These are phyloP conservation scores for Zangia roseola DNA, from an alignment of 768 basidiomycete genomes.

Conservation along the genomic window DNA sequence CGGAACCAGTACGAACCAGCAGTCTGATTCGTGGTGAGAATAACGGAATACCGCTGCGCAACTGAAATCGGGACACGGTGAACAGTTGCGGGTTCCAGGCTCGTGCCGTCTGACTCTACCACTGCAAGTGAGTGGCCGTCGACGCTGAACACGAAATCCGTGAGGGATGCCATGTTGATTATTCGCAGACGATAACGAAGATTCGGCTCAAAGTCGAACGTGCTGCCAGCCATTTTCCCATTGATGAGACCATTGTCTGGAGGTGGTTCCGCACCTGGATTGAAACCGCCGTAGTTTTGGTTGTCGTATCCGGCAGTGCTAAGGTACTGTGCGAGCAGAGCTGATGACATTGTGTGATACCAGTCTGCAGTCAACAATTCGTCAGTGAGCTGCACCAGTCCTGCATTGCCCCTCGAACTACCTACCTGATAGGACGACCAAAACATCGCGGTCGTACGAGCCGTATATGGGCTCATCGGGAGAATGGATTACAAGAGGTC, in stretches of 20 bases:
- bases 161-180: slow-evolving; percentile 48
- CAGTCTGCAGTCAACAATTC: slow-evolving; percentile 23
- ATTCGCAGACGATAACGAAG: slow-evolving; percentile 46
- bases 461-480: slow-evolving; percentile 31
- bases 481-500: slow-evolving; percentile 47
- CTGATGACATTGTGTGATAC: slow-evolving; percentile 33
- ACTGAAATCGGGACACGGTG: slow-evolving; percentile 41
- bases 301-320: slow-evolving; percentile 24
- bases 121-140: slow-evolving; percentile 46
- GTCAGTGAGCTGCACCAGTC: not conserved
- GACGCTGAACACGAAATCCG: slow-evolving; percentile 43
- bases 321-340: slow-evolving; percentile 31
- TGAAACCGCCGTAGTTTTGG: slow-evolving; percentile 30
- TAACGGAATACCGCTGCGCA: slow-evolving; percentile 52
- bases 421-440: slow-evolving; percentile 36
- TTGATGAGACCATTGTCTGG: slow-evolving; percentile 39
- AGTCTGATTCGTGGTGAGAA: slow-evolving; percentile 42
- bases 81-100: slow-evolving; percentile 38
- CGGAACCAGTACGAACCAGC: slow-evolving; percentile 37
- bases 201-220: slow-evolving; percentile 35
- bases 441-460: slow-evolving; percentile 39
- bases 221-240: slow-evolving; percentile 24
- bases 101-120: slow-evolving; percentile 49
- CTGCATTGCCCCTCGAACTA: slow-evolving; percentile 6
- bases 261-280: slow-evolving; percentile 36